Conservation (phyloP, 441 rosid species). For the Metrosideros polymorpha region DNA sequence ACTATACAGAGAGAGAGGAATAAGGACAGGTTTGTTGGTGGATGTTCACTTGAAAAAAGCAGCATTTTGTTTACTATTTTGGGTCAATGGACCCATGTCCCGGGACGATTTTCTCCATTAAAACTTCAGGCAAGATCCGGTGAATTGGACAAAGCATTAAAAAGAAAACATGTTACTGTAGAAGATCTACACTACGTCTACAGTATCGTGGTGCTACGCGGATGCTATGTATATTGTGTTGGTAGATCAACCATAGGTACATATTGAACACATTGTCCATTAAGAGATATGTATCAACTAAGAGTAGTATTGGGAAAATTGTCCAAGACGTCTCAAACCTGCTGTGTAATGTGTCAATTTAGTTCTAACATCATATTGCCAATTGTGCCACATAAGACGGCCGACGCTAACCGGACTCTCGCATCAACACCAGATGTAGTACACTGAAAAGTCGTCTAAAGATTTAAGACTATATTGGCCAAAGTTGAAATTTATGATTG, state of each 20-base stretch:
- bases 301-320: not conserved
- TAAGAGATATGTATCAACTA: not conserved
- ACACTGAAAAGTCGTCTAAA: not conserved
- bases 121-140: not conserved
- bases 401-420: no score
- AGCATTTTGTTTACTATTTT: not conserved
- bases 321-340: not conserved
- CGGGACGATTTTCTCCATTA: not conserved
- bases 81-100: not conserved
- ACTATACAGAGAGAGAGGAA: not conserved
- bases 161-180: not conserved
- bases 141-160: not conserved
- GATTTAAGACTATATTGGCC: not conserved
- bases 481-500: not conserved
- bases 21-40: not conserved
- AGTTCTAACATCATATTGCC: not conserved
- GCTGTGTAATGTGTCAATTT: fast-evolving
- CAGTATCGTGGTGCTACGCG: no score
- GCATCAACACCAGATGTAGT: fast-evolving
- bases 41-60: not conserved
- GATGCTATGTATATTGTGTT: not conserved
- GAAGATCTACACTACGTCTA: not conserved
- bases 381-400: no score
- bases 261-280: not conserved
- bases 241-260: not conserved